A percentile compares a stretch with the other conserved stretches of the same genome.
Conservation (phyloP, 2,329 filamentous ascomycete genomes). For the Claviceps sp. region DNA sequence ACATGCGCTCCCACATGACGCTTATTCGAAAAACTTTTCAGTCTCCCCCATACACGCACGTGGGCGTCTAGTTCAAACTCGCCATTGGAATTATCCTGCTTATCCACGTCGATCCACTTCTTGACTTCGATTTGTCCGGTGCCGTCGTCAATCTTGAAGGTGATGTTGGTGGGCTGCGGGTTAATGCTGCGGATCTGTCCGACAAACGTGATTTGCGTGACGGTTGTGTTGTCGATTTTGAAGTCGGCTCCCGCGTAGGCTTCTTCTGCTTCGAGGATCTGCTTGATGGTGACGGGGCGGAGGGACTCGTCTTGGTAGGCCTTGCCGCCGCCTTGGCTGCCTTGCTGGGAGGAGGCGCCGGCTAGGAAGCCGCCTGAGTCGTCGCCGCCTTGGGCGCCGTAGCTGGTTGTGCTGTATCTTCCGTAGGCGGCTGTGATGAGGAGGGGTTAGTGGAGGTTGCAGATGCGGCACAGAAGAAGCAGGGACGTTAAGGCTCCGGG, state of each 20-base stretch:
- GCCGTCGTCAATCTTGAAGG: constrained; percentile 88
- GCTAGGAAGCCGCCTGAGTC: constrained; percentile 50
- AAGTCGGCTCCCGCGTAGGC: constrained; percentile 61
- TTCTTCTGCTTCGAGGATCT: constrained; percentile 72
- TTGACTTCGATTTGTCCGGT: constrained; percentile 87
- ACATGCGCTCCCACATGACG: constrained; percentile 67
- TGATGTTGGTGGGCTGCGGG: constrained; percentile 80
- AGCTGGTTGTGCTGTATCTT: constrained; percentile 31
- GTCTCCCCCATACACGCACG: constrained; percentile 71
- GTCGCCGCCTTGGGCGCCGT: constrained; percentile 42
- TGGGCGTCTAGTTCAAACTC: constrained; percentile 61
- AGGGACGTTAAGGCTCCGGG: constrained; percentile 5
- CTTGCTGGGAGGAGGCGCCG: constrained; percentile 45
- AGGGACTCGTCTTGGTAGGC: constrained; percentile 70
- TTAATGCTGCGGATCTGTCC: constrained; percentile 82
- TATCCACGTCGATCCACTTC: constrained; percentile 63
- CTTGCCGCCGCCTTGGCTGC: constrained; percentile 39
- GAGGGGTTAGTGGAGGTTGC: no score
- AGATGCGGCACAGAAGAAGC: no score
- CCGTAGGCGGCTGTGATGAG: constrained; percentile 31
- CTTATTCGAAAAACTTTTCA: constrained; percentile 77
- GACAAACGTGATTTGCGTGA: constrained; percentile 66
- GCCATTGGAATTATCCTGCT: constrained; percentile 30
- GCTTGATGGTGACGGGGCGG: constrained; percentile 89
- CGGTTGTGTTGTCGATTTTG: constrained; percentile 63